Percentiles rank a stretch among this genome's conserved stretches.
phyloP scores from a whole-genome alignment of 2,329 filamentous ascomycete species.

The Aspergillus niger region DNA sequence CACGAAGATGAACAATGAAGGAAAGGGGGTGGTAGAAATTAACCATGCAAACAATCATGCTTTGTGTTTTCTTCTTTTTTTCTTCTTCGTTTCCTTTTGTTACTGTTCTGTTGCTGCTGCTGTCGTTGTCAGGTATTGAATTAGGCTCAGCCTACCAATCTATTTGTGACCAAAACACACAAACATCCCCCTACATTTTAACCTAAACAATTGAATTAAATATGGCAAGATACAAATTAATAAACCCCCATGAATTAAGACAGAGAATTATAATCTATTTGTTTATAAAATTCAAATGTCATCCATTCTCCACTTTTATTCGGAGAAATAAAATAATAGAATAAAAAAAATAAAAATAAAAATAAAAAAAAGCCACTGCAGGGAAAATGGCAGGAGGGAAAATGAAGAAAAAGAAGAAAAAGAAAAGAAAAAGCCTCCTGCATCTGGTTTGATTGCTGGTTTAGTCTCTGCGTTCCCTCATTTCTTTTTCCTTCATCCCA shows the following conservation, averaged over 20 bases:
- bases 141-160: not conserved
- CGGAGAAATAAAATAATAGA: not conserved
- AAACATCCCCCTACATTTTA: no score
- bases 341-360: not conserved
- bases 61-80: not conserved
- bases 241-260: no score
- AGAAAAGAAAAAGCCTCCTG: not conserved
- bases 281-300: not conserved
- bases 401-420: not conserved
- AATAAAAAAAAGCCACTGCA: not conserved
- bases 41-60: not conserved
- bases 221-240: no score
- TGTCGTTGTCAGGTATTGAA: not conserved
- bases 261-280: no score
- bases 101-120: not conserved
- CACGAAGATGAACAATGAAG: not conserved
- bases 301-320: not conserved
- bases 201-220: not conserved
- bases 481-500: constrained; percentile 4
- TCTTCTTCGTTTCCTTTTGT: not conserved
- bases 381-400: not conserved
- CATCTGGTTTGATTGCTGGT: constrained; percentile 6
- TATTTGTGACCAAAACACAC: not conserved
- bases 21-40: not conserved
- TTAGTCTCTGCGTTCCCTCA: constrained; percentile 3